Evolutionary conservation across 2,329 filamentous ascomycete genomes (phyloP).

Genomic region (Microsporum audouinii): DNA sequence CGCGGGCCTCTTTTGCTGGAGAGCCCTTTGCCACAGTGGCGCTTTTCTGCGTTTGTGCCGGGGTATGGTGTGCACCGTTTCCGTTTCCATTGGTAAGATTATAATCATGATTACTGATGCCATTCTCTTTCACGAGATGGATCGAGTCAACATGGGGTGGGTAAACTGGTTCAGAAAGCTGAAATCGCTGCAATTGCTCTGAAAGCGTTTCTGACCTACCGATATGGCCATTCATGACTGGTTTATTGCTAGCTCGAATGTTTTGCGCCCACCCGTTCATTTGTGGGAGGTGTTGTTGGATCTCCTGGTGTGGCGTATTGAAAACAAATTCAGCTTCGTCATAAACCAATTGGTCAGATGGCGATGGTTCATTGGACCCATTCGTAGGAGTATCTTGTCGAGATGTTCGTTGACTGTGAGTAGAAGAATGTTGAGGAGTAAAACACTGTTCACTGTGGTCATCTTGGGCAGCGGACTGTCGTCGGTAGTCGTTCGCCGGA

Average conservation of each 20-base stretch:
- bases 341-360: conserved; percentile 27
- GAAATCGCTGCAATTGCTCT: conserved; percentile 28
- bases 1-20: conserved; percentile 20
- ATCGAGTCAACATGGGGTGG: conserved; percentile 11
- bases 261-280: conserved; percentile 13
- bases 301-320: conserved; percentile 8
- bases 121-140: background rate
- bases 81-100: conserved; percentile 24
- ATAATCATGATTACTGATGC: conserved; percentile 18
- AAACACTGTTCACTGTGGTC: conserved; percentile 29
- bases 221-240: conserved; percentile 19
- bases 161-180: conserved; percentile 27
- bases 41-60: background rate
- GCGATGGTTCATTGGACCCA: conserved; percentile 25
- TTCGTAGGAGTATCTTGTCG: conserved; percentile 20
- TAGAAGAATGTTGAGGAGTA: conserved; percentile 4
- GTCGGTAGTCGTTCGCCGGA: conserved; percentile 27
- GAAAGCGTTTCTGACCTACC: conserved; percentile 27
- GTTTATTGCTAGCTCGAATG: conserved; percentile 9
- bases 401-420: background rate
- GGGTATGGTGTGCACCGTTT: conserved; percentile 14
- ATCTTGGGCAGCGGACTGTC: conserved; percentile 19
- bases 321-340: conserved; percentile 21
- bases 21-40: conserved; percentile 12
- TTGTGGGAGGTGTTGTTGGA: conserved; percentile 10